Evolutionary conservation across 805 yeast genomes (phyloP).

Genomic region (Metschnikowia arizonensis): DNA sequence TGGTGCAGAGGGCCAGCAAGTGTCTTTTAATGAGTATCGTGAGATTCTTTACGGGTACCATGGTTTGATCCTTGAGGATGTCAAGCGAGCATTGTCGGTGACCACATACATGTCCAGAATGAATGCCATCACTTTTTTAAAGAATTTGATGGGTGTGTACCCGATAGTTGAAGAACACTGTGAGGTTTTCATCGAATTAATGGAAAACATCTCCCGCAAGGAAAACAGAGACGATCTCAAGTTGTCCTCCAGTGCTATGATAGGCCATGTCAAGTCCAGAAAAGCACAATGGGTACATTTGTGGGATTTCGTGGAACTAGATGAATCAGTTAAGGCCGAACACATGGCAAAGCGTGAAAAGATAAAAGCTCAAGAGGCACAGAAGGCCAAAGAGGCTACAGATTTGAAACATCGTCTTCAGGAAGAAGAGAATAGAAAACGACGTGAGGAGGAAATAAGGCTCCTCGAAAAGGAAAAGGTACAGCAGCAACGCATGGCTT

Average conservation of each 20-base stretch:
- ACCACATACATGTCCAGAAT: slow-evolving; percentile 73
- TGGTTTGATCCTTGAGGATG: slow-evolving; percentile 39
- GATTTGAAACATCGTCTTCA: slow-evolving; percentile 11
- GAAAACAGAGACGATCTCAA: slow-evolving; percentile 80
- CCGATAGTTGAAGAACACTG: slow-evolving; percentile 71
- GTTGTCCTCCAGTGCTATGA: slow-evolving; percentile 67
- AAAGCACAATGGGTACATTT: slow-evolving; percentile 46
- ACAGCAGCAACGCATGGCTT: slow-evolving; percentile 6
- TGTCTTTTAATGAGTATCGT: slow-evolving; percentile 33
- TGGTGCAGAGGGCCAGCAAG: background rate
- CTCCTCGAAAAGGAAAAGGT: slow-evolving; percentile 5
- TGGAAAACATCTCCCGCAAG: slow-evolving; percentile 44
- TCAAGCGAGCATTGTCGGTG: slow-evolving; percentile 42
- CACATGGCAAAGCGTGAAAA: slow-evolving; percentile 23
- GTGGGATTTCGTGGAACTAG: slow-evolving; percentile 54
- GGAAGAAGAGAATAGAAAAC: slow-evolving; percentile 14
- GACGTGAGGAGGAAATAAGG: slow-evolving; percentile 10
- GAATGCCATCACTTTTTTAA: slow-evolving; percentile 74
- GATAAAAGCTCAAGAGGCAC: slow-evolving; percentile 16
- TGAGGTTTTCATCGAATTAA: slow-evolving; percentile 41
- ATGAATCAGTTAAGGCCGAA: slow-evolving; percentile 38
- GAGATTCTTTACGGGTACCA: slow-evolving; percentile 55
- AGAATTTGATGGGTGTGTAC: slow-evolving; percentile 56
- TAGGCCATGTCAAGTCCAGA: slow-evolving; percentile 60
- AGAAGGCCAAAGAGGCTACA: slow-evolving; percentile 14